Conservation (phyloP, 257 asterid species). For the Solanum chiquidenum region DNA sequence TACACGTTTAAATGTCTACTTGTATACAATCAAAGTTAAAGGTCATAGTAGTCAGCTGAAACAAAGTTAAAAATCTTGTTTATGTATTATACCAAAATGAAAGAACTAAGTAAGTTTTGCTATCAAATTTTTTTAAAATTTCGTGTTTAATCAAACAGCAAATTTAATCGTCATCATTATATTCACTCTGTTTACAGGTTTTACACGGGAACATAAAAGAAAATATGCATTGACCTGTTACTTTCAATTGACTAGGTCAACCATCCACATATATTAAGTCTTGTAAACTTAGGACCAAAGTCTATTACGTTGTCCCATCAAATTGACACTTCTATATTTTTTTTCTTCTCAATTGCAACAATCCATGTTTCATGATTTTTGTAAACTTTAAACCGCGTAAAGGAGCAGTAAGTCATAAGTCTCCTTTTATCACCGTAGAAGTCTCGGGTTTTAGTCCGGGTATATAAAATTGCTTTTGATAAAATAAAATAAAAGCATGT, state of each 20-base stretch:
- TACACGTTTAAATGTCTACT: too few species aligned
- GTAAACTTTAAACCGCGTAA: background rate
- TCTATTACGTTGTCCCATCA: background rate
- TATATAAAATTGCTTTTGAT: background rate
- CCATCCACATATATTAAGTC: background rate
- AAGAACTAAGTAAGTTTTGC: too few species aligned
- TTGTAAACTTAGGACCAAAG: background rate
- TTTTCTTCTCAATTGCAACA: background rate
- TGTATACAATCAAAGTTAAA: too few species aligned
- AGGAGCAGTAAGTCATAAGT: background rate
- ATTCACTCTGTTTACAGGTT: background rate
- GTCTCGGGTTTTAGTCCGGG: background rate
- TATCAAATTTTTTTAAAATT: fast-evolving
- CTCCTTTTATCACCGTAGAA: background rate
- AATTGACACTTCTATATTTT: background rate
- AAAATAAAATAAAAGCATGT: background rate
- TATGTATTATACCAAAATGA: too few species aligned
- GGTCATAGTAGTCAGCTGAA: fast-evolving
- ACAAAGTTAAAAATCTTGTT: too few species aligned
- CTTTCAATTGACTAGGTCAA: conserved; percentile 12
- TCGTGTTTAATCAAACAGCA: fast-evolving
- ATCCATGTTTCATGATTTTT: background rate
- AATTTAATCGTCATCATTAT: too few species aligned
- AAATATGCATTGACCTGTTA: conserved; percentile 8
- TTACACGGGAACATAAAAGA: background rate